These are phyloP conservation scores for Ceratocystis diversiconidia DNA, from an alignment of 2,329 filamentous ascomycete genomes.

Conservation along the genomic window DNA sequence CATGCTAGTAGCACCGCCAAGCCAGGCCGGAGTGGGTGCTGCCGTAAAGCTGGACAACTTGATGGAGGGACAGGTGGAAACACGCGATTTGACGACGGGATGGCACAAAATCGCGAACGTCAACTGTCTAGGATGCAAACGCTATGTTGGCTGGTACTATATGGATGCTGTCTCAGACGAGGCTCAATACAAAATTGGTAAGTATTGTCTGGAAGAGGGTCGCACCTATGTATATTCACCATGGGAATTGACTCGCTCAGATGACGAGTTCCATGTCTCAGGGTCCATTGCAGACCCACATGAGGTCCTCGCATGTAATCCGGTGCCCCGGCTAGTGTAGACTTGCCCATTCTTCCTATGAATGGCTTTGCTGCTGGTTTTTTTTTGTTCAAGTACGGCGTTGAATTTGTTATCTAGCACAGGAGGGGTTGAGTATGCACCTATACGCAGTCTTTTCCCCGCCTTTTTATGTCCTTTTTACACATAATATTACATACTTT, in stretches of 20 bases:
- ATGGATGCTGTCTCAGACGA: conserved; percentile 44
- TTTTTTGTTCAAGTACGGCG: background rate
- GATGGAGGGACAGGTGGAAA: conserved; percentile 39
- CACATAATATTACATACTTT: background rate
- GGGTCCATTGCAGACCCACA: background rate
- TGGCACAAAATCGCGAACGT: conserved; percentile 52
- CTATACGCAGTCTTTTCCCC: background rate
- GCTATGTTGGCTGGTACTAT: conserved; percentile 54
- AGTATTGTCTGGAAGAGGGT: conserved; percentile 50
- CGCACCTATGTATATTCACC: conserved; percentile 6
- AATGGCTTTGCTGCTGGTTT: background rate
- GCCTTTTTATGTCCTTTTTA: background rate
- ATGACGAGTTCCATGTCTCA: background rate
- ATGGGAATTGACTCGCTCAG: background rate
- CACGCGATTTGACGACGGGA: conserved; percentile 46
- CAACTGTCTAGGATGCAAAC: conserved; percentile 39
- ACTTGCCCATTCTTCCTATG: background rate
- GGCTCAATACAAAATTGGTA: conserved; percentile 55
- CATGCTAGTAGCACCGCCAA: conserved; percentile 38
- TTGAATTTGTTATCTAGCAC: background rate
- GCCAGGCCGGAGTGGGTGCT: conserved; percentile 20
- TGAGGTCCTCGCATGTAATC: no score
- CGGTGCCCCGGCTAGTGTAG: background rate
- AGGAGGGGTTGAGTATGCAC: background rate
- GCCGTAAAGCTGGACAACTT: conserved; percentile 37